Base-by-base conservation (phyloP, 805 yeast genomes). In the Pichia californica region DNA sequence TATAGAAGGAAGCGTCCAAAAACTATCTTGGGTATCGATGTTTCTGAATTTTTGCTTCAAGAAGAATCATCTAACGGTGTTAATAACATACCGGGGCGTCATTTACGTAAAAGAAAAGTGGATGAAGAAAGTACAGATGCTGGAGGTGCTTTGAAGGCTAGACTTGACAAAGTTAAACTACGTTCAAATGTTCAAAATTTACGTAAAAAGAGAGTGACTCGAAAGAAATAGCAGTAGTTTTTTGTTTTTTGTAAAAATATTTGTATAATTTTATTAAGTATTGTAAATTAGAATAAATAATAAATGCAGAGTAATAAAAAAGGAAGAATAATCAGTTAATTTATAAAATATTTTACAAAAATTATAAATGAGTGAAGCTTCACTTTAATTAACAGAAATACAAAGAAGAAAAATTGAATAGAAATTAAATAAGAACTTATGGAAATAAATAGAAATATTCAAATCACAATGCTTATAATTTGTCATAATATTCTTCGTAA, bases 401-500 rank as follows among this genome's bases (percentile, higher is more conserved):
- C 36, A 43, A 43, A 36, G 35, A 36, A 20, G 13, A 10, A 36
- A 25, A 26, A 45, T 46, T 26, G 35, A 36, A 44, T 31, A 39
- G 39, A 35, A 44, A 31, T 32, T 36, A 31, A 31, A 29, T 38
- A 31, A 27, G 31, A 38, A 13, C n/a, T 31, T 21, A 33, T n/a
- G 19, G 29, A 37, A 30, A 41, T 14, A 19, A 28, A 20, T 20
- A 14, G n/a, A 29, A 5, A 9, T 29, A 35, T 5, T 18, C 15
- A 13, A 29, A 33, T 26, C n/a, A 41, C 38, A 31, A 26, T 36
- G 48, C 64, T 70, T 81, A 84, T 74, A 84, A 82, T 74, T 83
- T 84, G 74, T 84, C 94, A 76, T 89, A 89, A 85, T 88, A 93
- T 79, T 93, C 97, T 79, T 88, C 96, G 86, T 91, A 93, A 71